Evolutionary conservation across 116 monocot genomes (phyloP).

Genomic region (Thalassia testudinum): DNA sequence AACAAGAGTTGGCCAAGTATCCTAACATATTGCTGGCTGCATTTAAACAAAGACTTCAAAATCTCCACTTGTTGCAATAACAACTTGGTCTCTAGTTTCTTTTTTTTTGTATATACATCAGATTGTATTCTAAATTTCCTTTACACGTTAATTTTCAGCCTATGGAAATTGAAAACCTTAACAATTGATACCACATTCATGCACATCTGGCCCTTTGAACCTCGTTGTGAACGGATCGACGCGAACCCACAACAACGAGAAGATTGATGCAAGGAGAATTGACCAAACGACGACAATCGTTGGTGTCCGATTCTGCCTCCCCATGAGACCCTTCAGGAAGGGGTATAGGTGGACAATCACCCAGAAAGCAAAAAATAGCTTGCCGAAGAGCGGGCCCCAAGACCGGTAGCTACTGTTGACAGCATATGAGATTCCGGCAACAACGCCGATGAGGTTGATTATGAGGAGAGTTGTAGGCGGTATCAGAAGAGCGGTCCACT

Average conservation of each 20-base stretch:
- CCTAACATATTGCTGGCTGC: too few relatives aligned
- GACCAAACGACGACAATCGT: conserved; percentile 86
- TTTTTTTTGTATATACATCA: too few relatives aligned
- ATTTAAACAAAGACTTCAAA: too few relatives aligned
- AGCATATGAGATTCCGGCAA: conserved; percentile 83
- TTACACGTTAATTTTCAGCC: too few relatives aligned
- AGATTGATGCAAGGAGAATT: conserved; percentile 80
- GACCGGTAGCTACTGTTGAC: conserved; percentile 86
- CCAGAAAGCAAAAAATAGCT: conserved; percentile 91
- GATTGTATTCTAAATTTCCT: too few relatives aligned
- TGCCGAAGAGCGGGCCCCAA: conserved; percentile 83
- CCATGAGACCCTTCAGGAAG: conserved; percentile 89
- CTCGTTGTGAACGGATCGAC: conserved; percentile 79
- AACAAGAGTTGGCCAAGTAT: too few relatives aligned
- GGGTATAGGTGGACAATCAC: conserved; percentile 85
- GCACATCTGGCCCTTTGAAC: conserved; percentile 70
- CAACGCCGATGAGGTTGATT: conserved; percentile 62
- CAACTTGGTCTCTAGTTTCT: too few relatives aligned
- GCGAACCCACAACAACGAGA: conserved; percentile 73
- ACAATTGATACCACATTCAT: conserved; percentile 87
- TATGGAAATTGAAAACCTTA: background rate
- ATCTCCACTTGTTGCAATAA: too few relatives aligned
- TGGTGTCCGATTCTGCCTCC: conserved; percentile 74
- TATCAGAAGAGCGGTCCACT: conserved; percentile 82
- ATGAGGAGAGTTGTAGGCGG: conserved; percentile 79